Conservation (phyloP, 345 rosid genomes). For the Psidium friedrichsthalianum region DNA sequence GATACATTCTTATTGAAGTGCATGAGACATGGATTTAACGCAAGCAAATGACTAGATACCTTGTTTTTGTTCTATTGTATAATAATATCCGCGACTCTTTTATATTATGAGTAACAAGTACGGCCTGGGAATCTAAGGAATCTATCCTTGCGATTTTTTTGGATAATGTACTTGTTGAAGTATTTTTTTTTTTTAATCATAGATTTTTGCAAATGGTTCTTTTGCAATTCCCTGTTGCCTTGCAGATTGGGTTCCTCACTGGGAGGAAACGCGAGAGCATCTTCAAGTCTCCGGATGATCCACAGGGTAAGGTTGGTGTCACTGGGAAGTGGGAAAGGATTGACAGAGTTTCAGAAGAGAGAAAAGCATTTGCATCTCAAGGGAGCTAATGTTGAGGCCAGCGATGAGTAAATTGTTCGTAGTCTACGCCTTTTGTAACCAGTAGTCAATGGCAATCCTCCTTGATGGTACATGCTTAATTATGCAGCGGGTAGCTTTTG, state of each 20-base stretch:
- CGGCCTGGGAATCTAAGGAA: background rate
- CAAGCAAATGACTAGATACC: background rate
- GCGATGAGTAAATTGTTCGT: slow-evolving; percentile 33
- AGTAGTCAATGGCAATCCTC: background rate
- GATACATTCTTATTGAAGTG: background rate
- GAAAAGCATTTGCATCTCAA: slow-evolving; percentile 97
- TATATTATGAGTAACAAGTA: background rate
- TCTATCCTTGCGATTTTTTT: background rate
- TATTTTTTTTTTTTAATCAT: background rate
- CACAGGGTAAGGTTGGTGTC: slow-evolving; percentile 91
- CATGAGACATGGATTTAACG: background rate
- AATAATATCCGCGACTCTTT: background rate
- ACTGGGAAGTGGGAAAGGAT: slow-evolving; percentile 96
- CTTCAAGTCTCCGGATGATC: slow-evolving; percentile 94
- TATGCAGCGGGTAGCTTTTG: background rate
- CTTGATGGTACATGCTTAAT: background rate
- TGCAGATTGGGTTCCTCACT: slow-evolving; percentile 90
- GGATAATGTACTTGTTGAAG: background rate
- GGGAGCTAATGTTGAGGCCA: slow-evolving; percentile 54
- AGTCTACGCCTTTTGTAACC: background rate
- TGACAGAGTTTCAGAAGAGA: slow-evolving; percentile 94
- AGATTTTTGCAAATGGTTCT: background rate
- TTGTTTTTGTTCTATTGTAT: background rate
- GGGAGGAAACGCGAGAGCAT: slow-evolving; percentile 97
- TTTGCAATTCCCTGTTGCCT: background rate